Base-by-base conservation (phyloP, 192 early-diverging fungal genomes). In the Backusella sp. region DNA sequence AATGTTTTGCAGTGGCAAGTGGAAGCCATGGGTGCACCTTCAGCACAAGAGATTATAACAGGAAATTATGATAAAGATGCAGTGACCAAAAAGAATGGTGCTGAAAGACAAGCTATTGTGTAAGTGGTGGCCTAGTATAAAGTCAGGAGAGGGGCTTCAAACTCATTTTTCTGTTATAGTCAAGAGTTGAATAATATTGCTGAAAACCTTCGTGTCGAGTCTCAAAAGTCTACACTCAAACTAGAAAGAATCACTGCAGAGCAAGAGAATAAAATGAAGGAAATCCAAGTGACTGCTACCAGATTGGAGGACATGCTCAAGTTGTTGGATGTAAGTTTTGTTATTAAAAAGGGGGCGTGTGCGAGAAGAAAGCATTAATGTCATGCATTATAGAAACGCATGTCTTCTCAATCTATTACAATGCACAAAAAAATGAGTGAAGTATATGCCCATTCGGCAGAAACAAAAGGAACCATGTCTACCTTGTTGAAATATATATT, bases 11-110 rank as follows among this genome's bases (percentile, higher is more conserved):
- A 77, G 7, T 30, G 74, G 32, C 81, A 83, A 46, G 35, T 83
- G 2, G 72, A 79, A 49, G 73, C 81, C 17, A 67, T 83, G 14
- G 81, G 81, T 15, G 81, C 81, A 32, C 81, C 81, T 72, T 65
- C n/a, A 3, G 21, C 65, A n/a, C 66, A 76, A 32, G 42, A 81
- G 4, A 62, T 73, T 12, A 8, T 70, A 5, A 35, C 41, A 15
- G 75, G 75, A 42, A 35, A 72, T 35, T 53, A 35, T 32, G 44
- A 28, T 49, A 44, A 37, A 23, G 11, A 71, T 32, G 42, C 37
- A 52, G 30, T 32, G 21, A 41, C 3, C 4, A 65, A 72, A 66
- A 52, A 46, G 28, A 66, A 53, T 59, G 76, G 39, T 12, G 56
- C 56, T 26, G 56, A 62, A 37, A 56, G 74, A 56, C 42, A 42